These are phyloP conservation scores for Oldenlandia corymbosa DNA, from an alignment of 257 asterid species.

Conservation along the genomic window DNA sequence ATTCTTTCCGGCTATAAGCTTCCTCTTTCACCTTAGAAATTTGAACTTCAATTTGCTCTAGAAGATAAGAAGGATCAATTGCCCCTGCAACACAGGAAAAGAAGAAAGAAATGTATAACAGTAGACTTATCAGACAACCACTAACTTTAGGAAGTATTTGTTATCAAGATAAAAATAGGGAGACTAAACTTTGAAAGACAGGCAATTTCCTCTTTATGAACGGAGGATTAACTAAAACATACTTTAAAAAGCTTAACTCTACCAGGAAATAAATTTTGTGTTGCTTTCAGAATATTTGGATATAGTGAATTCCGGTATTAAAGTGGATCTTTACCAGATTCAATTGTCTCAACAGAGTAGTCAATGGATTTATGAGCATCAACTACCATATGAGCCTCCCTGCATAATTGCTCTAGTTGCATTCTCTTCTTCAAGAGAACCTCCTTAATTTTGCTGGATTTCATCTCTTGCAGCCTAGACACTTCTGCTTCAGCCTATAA, in stretches of 20 bases:
- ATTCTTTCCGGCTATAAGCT: constrained; percentile 71
- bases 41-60: constrained; percentile 62
- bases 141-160: neutral
- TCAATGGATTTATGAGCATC: constrained; percentile 40
- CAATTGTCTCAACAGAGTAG: constrained; percentile 51
- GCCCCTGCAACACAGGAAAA: constrained; percentile 42
- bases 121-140: neutral
- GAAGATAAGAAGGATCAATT: constrained; percentile 52
- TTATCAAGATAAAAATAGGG: neutral
- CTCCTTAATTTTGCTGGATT: constrained; percentile 70
- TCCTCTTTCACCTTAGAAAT: constrained; percentile 70
- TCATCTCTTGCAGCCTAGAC: constrained; percentile 56
- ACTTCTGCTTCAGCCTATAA: constrained; percentile 79
- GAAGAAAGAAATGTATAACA: neutral
- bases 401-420: constrained; percentile 64
- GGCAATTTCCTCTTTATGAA: neutral
- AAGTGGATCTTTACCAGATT: constrained; percentile 63
- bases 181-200: neutral
- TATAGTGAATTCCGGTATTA: no score
- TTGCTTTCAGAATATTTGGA: neutral
- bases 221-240: neutral
- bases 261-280: neutral
- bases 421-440: constrained; percentile 60
- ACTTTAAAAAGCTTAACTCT: neutral
- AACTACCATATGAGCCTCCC: constrained; percentile 61